Percentiles rank a stretch among this genome's conserved stretches.
Conservation (phyloP, 2,329 filamentous ascomycete species). For the Neofusicoccum kwambonambiense region DNA sequence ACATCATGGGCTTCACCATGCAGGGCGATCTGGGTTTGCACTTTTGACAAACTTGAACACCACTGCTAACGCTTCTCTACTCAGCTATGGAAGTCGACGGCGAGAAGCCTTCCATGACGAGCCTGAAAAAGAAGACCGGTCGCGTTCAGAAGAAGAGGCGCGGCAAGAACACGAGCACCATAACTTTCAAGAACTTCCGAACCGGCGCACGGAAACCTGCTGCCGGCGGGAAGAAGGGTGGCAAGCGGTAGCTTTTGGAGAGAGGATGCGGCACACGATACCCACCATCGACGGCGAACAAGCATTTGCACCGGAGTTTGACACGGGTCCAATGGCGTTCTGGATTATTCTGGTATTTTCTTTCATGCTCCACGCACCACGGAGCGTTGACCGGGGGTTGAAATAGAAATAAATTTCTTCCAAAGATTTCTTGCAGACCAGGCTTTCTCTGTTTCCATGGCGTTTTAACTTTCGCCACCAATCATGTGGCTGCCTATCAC, state of each 20-base stretch:
- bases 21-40: conserved; percentile 35
- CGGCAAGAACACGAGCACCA: conserved; percentile 39
- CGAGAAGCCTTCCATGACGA: conserved; percentile 21
- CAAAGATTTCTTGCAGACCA: no score
- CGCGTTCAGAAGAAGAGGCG: conserved; percentile 34
- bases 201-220: conserved; percentile 14
- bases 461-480: background rate
- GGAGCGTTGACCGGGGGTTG: background rate
- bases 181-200: conserved; percentile 32
- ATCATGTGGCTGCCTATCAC: background rate
- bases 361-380: background rate
- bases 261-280: conserved; percentile 1
- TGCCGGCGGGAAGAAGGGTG: conserved; percentile 8
- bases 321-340: background rate
- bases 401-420: background rate
- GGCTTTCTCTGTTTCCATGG: background rate
- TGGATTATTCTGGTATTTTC: conserved; percentile 4
- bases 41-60: conserved; percentile 34
- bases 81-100: conserved; percentile 43
- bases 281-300: background rate
- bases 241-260: conserved; percentile 9
- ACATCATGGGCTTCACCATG: conserved; percentile 39
- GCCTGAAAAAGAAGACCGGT: conserved; percentile 33
- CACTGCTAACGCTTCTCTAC: conserved; percentile 31
- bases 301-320: conserved; percentile 8